A percentile compares a stretch with the other conserved stretches of the same genome.
Evolutionary conservation across 345 rosid species (phyloP).

Genomic region (Erodium maritimum): DNA sequence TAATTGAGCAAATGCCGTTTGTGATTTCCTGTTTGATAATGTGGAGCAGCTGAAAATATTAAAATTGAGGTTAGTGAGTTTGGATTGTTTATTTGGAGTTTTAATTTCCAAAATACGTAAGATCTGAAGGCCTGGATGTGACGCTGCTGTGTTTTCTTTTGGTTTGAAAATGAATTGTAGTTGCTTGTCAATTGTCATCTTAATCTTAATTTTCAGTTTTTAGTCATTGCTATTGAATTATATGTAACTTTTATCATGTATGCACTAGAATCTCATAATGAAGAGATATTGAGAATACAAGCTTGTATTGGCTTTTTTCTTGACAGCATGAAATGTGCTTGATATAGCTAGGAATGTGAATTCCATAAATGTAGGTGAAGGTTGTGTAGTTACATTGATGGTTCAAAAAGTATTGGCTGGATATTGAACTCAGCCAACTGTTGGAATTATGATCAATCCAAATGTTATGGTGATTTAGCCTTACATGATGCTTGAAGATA

Average conservation of each 20-base stretch:
- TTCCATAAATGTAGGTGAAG: not conserved
- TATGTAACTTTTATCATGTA: not conserved
- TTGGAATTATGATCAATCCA: not conserved
- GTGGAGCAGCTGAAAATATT: not conserved
- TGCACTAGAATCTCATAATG: not conserved
- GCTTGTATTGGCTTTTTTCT: not conserved
- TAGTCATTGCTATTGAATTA: not conserved
- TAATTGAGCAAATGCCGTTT: not conserved
- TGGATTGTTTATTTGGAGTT: not conserved
- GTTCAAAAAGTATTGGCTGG: too few relatives aligned
- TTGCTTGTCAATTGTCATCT: not conserved
- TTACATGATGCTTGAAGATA: too few relatives aligned
- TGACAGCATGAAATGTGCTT: not conserved
- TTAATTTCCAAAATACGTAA: not conserved
- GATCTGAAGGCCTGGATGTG: not conserved
- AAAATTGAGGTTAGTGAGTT: not conserved
- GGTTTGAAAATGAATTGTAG: not conserved
- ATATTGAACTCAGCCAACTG: not conserved
- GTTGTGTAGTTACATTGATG: too few relatives aligned
- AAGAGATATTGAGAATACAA: too few relatives aligned
- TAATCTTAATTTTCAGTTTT: not conserved
- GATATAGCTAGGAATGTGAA: not conserved
- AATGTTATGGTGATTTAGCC: not conserved
- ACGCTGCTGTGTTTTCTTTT: not conserved
- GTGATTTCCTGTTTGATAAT: not conserved